Evolutionary conservation across 306 rosid genomes (phyloP).

Genomic region (Vachellia pachyceras): DNA sequence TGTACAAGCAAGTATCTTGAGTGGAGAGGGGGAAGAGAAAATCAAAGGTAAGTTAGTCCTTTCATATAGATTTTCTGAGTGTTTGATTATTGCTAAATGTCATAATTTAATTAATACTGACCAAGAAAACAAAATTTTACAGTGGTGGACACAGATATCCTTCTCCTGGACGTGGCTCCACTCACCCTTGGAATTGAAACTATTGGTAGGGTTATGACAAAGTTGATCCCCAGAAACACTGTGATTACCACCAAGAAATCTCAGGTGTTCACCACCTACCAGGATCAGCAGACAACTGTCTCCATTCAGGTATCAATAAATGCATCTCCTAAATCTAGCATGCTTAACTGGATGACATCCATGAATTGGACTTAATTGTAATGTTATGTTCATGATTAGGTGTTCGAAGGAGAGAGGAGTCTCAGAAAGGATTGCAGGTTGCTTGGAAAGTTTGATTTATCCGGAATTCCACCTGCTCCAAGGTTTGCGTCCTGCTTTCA

Average conservation of each 20-base stretch:
- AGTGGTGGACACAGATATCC: constrained; percentile 72
- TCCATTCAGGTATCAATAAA: constrained; percentile 68
- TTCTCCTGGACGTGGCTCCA: constrained; percentile 96
- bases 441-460: constrained; percentile 91
- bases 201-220: constrained; percentile 99
- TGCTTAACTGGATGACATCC: background rate
- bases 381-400: constrained; percentile 48
- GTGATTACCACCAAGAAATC: constrained; percentile 99
- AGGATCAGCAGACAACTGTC: constrained; percentile 98
- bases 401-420: constrained; percentile 98
- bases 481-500: constrained; percentile 57
- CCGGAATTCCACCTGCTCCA: constrained; percentile 97
- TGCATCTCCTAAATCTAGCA: no score
- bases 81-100: background rate
- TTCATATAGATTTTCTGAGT: background rate
- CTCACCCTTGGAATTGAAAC: constrained; percentile 99
- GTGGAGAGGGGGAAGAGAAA: constrained; percentile 98
- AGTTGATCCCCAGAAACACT: constrained; percentile 96
- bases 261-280: constrained; percentile 97
- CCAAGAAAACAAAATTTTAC: background rate
- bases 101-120: background rate
- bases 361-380: background rate
- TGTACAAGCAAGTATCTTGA: constrained; percentile 67
- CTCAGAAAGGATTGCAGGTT: constrained; percentile 94
- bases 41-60: constrained; percentile 71